Conservation (phyloP, 768 basidiomycete species). For the Suillus paluster region DNA sequence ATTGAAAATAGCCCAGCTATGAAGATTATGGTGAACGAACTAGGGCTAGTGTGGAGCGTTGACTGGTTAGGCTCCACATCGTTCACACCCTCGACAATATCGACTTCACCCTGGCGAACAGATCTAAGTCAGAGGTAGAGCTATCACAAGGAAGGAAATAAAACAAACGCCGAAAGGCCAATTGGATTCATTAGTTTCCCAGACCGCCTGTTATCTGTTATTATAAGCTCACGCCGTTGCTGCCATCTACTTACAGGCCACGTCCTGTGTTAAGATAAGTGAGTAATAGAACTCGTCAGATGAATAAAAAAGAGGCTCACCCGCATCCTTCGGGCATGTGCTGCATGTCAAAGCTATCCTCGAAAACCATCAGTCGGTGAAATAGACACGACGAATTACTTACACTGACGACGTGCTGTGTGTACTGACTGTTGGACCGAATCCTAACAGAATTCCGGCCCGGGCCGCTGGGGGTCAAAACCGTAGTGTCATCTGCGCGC, state of each 20-base stretch:
- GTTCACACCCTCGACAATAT: conserved; percentile 50
- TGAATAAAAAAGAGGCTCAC: conserved; percentile 20
- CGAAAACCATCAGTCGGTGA: background rate
- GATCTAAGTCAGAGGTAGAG: conserved; percentile 6
- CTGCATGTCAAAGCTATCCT: conserved; percentile 33
- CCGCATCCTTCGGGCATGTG: conserved; percentile 44
- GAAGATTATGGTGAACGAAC: conserved; percentile 28
- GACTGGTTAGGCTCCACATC: conserved; percentile 53
- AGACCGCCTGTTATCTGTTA: conserved; percentile 26
- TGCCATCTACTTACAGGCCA: conserved; percentile 36
- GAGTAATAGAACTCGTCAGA: background rate
- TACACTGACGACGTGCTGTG: conserved; percentile 40
- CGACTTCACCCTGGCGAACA: conserved; percentile 30
- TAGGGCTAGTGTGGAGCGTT: conserved; percentile 59
- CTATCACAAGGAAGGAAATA: background rate
- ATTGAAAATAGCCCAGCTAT: background rate
- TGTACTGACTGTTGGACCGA: conserved; percentile 32
- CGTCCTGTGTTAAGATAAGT: conserved; percentile 28
- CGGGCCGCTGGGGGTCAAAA: conserved; percentile 29
- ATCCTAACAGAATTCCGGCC: conserved; percentile 45
- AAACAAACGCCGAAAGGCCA: conserved; percentile 31
- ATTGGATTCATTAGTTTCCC: conserved; percentile 27
- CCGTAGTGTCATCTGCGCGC: conserved; percentile 41
- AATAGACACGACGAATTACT: conserved; percentile 8
- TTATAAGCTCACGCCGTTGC: background rate